A percentile compares a stretch with the other conserved stretches of the same genome.
phyloP scores from a whole-genome alignment of 306 rosid species.

The Rosa multiflora region DNA sequence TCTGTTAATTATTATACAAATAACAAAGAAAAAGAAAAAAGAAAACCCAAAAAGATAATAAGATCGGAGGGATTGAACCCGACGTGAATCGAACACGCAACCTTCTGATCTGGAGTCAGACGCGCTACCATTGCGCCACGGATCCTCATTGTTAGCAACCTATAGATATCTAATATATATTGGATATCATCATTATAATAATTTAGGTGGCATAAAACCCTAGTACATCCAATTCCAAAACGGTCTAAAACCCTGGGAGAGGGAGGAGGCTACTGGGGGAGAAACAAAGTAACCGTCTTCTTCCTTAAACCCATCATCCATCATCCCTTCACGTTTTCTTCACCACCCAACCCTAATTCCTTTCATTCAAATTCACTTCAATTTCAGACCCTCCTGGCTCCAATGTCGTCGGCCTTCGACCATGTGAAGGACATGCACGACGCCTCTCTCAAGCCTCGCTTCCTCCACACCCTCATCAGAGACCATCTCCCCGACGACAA shows the following conservation, averaged over 20 bases:
- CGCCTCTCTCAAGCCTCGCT: constrained; percentile 64
- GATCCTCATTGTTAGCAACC: neutral
- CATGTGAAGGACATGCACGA: constrained; percentile 59
- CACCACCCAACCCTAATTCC: neutral
- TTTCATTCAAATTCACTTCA: neutral
- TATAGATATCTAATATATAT: no score
- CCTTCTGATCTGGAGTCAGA: constrained; percentile 19
- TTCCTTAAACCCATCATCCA: neutral
- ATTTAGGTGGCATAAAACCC: neutral
- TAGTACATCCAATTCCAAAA: neutral
- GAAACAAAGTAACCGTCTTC: neutral
- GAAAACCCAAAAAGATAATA: no score
- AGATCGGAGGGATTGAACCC: constrained; percentile 1
- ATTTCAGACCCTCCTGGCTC: constrained; percentile 3
- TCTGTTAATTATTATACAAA: no score
- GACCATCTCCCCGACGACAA: constrained; percentile 51
- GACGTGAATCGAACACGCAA: constrained; percentile 22
- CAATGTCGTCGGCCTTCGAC: constrained; percentile 61
- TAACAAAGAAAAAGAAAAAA: neutral
- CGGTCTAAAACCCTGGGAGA: neutral
- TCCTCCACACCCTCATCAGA: constrained; percentile 50
- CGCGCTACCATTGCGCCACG: constrained; percentile 24
- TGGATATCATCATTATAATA: no score
- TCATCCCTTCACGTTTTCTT: neutral
- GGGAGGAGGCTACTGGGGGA: no score